A percentile compares a stretch with the other conserved stretches of the same genome.
These are phyloP conservation scores for Purpureocillium lavendulum DNA, from an alignment of 2,329 filamentous ascomycete species.

Conservation along the genomic window DNA sequence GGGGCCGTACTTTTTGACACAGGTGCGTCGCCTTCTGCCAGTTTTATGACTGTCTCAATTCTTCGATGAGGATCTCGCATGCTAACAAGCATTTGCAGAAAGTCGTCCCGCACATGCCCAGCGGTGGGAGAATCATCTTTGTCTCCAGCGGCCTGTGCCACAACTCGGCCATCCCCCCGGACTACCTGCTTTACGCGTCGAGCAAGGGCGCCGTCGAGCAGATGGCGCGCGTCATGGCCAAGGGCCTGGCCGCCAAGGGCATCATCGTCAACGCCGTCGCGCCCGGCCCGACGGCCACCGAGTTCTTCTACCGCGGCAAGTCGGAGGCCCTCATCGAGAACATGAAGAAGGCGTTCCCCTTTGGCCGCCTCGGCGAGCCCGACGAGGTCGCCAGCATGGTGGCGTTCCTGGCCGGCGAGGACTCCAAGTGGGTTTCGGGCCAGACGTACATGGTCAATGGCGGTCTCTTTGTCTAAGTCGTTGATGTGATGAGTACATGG, in stretches of 20 bases:
- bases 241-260: conserved; percentile 41
- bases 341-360: conserved; percentile 18
- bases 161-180: conserved; percentile 28
- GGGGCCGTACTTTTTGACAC: conserved; percentile 44
- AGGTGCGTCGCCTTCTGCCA: conserved; percentile 21
- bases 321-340: conserved; percentile 33
- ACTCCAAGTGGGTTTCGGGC: conserved; percentile 12
- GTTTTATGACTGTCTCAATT: not conserved
- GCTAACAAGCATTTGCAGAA: conserved; percentile 25
- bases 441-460: conserved; percentile 13
- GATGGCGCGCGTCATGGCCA: conserved; percentile 44
- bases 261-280: conserved; percentile 37
- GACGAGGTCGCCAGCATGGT: conserved; percentile 12
- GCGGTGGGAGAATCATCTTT: conserved; percentile 40
- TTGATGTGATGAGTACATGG: too few species aligned
- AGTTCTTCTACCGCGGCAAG: conserved; percentile 45
- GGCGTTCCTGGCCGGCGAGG: conserved; percentile 9
- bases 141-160: conserved; percentile 35
- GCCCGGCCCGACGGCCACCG: conserved; percentile 41
- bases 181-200: conserved; percentile 42
- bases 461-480: not conserved
- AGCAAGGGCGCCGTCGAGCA: conserved; percentile 55
- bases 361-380: conserved; percentile 11
- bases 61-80: too few species aligned
- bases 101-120: conserved; percentile 40